A percentile compares a stretch with the other conserved stretches of the same genome.
phyloP scores from a whole-genome alignment of 139 green algal species.

The Picochlorum sp. region DNA sequence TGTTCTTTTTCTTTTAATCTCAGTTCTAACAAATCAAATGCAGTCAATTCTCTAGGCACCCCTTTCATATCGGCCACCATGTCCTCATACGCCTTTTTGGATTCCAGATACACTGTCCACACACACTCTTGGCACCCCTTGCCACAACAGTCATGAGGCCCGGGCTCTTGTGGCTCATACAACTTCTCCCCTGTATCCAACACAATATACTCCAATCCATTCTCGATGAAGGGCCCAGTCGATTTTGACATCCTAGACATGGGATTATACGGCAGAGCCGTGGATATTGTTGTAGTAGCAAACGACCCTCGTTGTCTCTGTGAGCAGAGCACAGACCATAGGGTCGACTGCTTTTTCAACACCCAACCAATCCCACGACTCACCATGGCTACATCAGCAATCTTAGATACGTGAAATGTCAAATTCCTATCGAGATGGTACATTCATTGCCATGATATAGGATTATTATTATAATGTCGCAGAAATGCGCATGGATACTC shows the following conservation, averaged over 20 bases:
- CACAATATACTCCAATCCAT: background rate
- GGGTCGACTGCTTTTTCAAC: too few relatives aligned
- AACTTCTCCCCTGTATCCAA: constrained; percentile 1
- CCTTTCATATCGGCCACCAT: constrained; percentile 3
- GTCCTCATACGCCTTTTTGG: constrained; percentile 10
- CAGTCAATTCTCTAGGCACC: constrained; percentile 1
- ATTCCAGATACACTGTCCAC: constrained; percentile 27
- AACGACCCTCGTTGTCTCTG: too few relatives aligned
- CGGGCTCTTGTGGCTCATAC: constrained; percentile 12
- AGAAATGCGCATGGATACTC: too few relatives aligned
- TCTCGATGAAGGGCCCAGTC: background rate
- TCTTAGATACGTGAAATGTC: too few relatives aligned
- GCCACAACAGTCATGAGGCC: constrained; percentile 19
- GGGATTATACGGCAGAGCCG: too few relatives aligned
- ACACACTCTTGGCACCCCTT: constrained; percentile 26
- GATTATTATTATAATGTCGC: too few relatives aligned
- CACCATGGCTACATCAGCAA: too few relatives aligned
- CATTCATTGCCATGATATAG: too few relatives aligned
- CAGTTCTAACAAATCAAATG: constrained; percentile 20
- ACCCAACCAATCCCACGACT: too few relatives aligned
- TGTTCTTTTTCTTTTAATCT: constrained; percentile 9
- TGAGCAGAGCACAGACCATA: too few relatives aligned
- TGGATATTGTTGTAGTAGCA: too few relatives aligned
- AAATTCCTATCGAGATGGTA: too few relatives aligned
- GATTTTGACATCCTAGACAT: background rate